Percentiles rank a stretch among this genome's conserved stretches.
Conservation (phyloP, 371 early-diverging fungal genomes). For the Sporodiniella umbellata region DNA sequence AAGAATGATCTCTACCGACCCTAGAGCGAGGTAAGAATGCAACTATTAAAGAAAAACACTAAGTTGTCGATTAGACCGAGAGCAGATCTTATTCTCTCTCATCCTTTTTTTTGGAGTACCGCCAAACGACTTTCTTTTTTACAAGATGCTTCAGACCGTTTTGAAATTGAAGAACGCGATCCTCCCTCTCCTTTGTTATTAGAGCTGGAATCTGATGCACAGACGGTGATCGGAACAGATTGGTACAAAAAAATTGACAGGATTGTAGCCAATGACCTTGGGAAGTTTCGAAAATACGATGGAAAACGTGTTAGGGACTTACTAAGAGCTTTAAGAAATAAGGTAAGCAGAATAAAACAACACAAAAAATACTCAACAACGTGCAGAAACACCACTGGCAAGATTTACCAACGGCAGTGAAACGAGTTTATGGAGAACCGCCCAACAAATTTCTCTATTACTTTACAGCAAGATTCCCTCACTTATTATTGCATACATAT, state of each 20-base stretch:
- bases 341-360: conserved; percentile 25
- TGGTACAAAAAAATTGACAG: conserved; percentile 87
- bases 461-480: conserved; percentile 89
- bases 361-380: neutral
- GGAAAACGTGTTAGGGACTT: conserved; percentile 81
- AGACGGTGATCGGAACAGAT: conserved; percentile 63
- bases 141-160: conserved; percentile 92
- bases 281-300: conserved; percentile 91
- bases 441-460: conserved; percentile 88
- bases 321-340: conserved; percentile 90
- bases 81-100: conserved; percentile 69
- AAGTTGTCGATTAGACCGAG: conserved; percentile 79
- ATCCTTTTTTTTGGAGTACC: conserved; percentile 95
- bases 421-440: conserved; percentile 77
- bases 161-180: conserved; percentile 83
- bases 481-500: conserved; percentile 76
- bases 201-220: conserved; percentile 60
- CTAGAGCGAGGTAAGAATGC: conserved; percentile 60
- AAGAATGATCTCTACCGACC: conserved; percentile 82
- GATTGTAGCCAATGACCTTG: conserved; percentile 75
- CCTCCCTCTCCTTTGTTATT: conserved; percentile 67
- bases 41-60: no score
- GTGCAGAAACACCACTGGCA: conserved; percentile 91
- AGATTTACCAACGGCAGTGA: conserved; percentile 78
- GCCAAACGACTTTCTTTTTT: conserved; percentile 81